Percentiles rank a stretch among this genome's conserved stretches.
Evolutionary conservation across 2,329 filamentous ascomycete genomes (phyloP).

Genomic region (Diaporthe batatas): DNA sequence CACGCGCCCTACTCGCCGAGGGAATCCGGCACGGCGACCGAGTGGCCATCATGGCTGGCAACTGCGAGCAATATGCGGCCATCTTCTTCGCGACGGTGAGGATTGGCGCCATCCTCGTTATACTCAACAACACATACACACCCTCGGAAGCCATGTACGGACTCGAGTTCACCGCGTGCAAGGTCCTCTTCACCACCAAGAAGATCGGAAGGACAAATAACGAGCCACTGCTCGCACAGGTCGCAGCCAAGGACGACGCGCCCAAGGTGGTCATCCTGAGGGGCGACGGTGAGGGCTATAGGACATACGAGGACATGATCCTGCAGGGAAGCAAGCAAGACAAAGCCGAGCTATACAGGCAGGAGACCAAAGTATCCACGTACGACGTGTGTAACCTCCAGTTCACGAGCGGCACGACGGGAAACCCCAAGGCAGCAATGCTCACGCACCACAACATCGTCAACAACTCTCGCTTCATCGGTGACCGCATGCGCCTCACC

Average conservation of each 20-base stretch:
- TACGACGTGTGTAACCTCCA: conserved; percentile 80
- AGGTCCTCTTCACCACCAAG: conserved; percentile 79
- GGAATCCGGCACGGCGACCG: conserved; percentile 78
- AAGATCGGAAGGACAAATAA: conserved; percentile 77
- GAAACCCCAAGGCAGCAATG: conserved; percentile 80
- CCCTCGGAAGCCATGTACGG: conserved; percentile 79
- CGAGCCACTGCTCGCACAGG: conserved; percentile 66
- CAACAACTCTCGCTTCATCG: conserved; percentile 78
- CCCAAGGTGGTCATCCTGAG: conserved; percentile 73
- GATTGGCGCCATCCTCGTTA: conserved; percentile 78
- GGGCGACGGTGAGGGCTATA: conserved; percentile 66
- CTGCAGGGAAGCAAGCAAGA: conserved; percentile 62
- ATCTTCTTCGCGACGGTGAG: conserved; percentile 80
- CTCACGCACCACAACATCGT: conserved; percentile 76
- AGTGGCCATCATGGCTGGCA: conserved; percentile 81
- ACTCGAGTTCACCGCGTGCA: conserved; percentile 78
- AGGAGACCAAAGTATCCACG: conserved; percentile 68
- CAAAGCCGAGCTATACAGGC: conserved; percentile 63
- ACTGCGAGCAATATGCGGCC: conserved; percentile 85
- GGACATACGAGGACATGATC: conserved; percentile 72
- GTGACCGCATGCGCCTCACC: conserved; percentile 79
- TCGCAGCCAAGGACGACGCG: conserved; percentile 60
- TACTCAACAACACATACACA: conserved; percentile 87
- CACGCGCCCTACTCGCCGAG: conserved; percentile 75
- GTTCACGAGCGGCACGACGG: conserved; percentile 82